Percentiles rank a stretch among this genome's conserved stretches.
Conservation (phyloP, 768 basidiomycete genomes). For the Stropharia rugosoannulata region DNA sequence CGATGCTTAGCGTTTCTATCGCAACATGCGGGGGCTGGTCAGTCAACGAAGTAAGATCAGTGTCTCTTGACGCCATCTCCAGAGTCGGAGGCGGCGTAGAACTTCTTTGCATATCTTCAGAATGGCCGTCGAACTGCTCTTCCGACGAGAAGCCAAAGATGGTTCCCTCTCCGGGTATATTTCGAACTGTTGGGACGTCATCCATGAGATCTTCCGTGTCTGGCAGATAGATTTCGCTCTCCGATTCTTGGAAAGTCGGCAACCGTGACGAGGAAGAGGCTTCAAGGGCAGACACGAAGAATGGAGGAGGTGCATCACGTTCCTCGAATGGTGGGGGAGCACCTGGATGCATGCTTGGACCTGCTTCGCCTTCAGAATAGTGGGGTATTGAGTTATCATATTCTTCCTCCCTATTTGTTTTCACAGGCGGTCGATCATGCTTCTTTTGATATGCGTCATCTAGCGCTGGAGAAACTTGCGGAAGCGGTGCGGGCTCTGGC, state of each 20-base stretch:
- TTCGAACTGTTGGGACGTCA: slow-evolving; percentile 26
- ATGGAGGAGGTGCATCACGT: slow-evolving; percentile 77
- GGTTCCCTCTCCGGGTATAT: slow-evolving; percentile 71
- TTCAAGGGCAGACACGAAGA: slow-evolving; percentile 53
- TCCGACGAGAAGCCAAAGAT: slow-evolving; percentile 70
- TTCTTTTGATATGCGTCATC: slow-evolving; percentile 85
- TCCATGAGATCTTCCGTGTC: slow-evolving; percentile 37
- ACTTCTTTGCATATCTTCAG: slow-evolving; percentile 61
- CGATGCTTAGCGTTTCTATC: slow-evolving; percentile 58
- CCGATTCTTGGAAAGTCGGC: slow-evolving; percentile 81
- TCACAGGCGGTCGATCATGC: slow-evolving; percentile 76
- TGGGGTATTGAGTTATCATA: slow-evolving; percentile 56
- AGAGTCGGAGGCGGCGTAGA: slow-evolving; percentile 75
- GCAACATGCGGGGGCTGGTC: slow-evolving; percentile 50
- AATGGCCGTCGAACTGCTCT: slow-evolving; percentile 82
- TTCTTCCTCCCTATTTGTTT: slow-evolving; percentile 72
- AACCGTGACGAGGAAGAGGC: slow-evolving; percentile 59
- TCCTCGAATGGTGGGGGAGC: slow-evolving; percentile 88
- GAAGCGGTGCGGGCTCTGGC: slow-evolving; percentile 75
- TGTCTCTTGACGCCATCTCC: slow-evolving; percentile 71
- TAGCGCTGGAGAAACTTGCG: slow-evolving; percentile 69
- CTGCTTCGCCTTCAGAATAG: slow-evolving; percentile 72
- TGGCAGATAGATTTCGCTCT: slow-evolving; percentile 73
- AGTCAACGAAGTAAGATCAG: slow-evolving; percentile 66
- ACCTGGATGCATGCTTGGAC: slow-evolving; percentile 64